Percentiles rank a stretch among this genome's conserved stretches.
phyloP scores from a whole-genome alignment of 768 basidiomycete species.

The Trametes cubensis region DNA sequence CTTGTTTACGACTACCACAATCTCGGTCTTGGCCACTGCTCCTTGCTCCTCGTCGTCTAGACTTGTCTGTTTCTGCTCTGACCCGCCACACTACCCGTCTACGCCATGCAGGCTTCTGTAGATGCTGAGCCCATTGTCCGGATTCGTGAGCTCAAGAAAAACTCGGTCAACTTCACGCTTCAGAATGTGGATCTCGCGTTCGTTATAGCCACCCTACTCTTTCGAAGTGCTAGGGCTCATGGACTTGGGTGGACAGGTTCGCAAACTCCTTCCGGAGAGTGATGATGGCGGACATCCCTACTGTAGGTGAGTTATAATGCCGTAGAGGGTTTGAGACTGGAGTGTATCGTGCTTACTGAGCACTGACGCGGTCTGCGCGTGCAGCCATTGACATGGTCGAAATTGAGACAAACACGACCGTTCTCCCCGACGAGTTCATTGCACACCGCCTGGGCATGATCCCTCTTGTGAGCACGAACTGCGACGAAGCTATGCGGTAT shows the following conservation, averaged over 20 bases:
- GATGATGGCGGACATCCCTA: constrained; percentile 96
- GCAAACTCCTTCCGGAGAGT: constrained; percentile 94
- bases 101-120: constrained; percentile 17
- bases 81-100: background rate
- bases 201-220: constrained; percentile 34
- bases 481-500: constrained; percentile 85
- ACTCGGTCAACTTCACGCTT: constrained; percentile 88
- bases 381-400: constrained; percentile 97
- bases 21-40: background rate
- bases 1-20: background rate
- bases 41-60: background rate
- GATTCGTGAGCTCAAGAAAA: constrained; percentile 82
- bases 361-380: background rate
- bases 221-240: background rate
- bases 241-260: constrained; percentile 52
- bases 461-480: constrained; percentile 84
- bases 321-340: background rate
- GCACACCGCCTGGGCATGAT: constrained; percentile 95
- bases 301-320: constrained; percentile 68
- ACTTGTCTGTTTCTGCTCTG: background rate
- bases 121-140: constrained; percentile 66
- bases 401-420: constrained; percentile 87
- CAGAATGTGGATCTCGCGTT: constrained; percentile 97
- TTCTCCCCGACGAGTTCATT: constrained; percentile 96
- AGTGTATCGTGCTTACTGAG: constrained; percentile 5